Conservation (phyloP, 768 basidiomycete genomes). For the Podaxis carcinomalis region DNA sequence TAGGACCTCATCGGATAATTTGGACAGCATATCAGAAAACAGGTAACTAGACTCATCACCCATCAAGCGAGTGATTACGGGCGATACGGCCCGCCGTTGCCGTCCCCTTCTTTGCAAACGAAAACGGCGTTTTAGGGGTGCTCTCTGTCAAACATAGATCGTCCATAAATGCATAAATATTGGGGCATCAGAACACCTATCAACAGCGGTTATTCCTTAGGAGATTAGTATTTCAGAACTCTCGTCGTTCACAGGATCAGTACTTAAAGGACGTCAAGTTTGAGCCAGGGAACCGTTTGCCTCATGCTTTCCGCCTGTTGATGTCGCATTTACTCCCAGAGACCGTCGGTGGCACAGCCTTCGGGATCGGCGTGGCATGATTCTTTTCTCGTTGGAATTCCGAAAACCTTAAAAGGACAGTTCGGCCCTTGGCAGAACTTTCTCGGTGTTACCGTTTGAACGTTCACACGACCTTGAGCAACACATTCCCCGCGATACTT, state of each 20-base stretch:
- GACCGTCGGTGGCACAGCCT: conserved; percentile 3
- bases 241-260: neutral
- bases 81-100: neutral
- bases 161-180: neutral
- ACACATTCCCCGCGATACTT: neutral
- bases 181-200: neutral
- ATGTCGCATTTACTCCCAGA: neutral
- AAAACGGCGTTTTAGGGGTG: neutral
- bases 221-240: neutral
- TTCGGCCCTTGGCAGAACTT: neutral
- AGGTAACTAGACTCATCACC: neutral
- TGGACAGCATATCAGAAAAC: neutral
- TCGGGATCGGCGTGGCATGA: conserved; percentile 2
- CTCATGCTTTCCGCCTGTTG: conserved; percentile 11
- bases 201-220: neutral
- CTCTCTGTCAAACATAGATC: too few relatives aligned
- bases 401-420: neutral
- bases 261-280: neutral
- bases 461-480: neutral
- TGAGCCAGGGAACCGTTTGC: conserved; percentile 1
- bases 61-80: neutral
- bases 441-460: neutral
- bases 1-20: neutral
- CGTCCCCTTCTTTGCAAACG: neutral
- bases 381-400: conserved; percentile 2